Percentiles rank a stretch among this genome's conserved stretches.
Evolutionary conservation across 805 yeast genomes (phyloP).

Genomic region (Pichia manshurica): DNA sequence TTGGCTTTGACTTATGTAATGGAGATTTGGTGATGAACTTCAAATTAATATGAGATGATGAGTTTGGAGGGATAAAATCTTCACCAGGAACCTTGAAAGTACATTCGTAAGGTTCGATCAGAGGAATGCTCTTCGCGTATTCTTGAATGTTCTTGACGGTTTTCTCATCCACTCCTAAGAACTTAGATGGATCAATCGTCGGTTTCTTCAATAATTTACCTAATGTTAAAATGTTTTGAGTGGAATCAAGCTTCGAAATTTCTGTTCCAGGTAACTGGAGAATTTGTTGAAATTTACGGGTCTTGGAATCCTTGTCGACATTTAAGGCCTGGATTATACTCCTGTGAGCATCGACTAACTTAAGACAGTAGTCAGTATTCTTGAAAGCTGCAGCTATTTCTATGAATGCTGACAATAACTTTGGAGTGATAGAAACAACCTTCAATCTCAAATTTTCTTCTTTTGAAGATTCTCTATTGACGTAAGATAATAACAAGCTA

Average conservation of each 20-base stretch:
- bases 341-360: slow-evolving; percentile 62
- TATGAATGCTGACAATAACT: slow-evolving; percentile 61
- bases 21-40: slow-evolving; percentile 76
- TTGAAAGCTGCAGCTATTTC: slow-evolving; percentile 82
- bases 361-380: slow-evolving; percentile 55
- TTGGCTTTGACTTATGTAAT: slow-evolving; percentile 52
- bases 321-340: slow-evolving; percentile 69
- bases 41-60: slow-evolving; percentile 68
- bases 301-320: slow-evolving; percentile 34
- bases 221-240: slow-evolving; percentile 48
- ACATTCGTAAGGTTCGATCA: slow-evolving; percentile 59
- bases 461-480: slow-evolving; percentile 43
- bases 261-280: slow-evolving; percentile 78
- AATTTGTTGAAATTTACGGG: slow-evolving; percentile 50
- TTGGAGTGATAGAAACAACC: slow-evolving; percentile 59
- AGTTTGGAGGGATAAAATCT: slow-evolving; percentile 57
- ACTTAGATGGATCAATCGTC: slow-evolving; percentile 49
- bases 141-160: slow-evolving; percentile 41
- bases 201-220: slow-evolving; percentile 63
- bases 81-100: slow-evolving; percentile 88
- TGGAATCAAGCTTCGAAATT: slow-evolving; percentile 42
- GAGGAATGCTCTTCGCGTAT: slow-evolving; percentile 63
- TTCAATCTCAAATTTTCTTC: slow-evolving; percentile 43
- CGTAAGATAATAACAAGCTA: slow-evolving; percentile 48
- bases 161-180: slow-evolving; percentile 42